Evolutionary conservation across 2,329 filamentous ascomycete species (phyloP).

Genomic region (Apiospora arundinis): DNA sequence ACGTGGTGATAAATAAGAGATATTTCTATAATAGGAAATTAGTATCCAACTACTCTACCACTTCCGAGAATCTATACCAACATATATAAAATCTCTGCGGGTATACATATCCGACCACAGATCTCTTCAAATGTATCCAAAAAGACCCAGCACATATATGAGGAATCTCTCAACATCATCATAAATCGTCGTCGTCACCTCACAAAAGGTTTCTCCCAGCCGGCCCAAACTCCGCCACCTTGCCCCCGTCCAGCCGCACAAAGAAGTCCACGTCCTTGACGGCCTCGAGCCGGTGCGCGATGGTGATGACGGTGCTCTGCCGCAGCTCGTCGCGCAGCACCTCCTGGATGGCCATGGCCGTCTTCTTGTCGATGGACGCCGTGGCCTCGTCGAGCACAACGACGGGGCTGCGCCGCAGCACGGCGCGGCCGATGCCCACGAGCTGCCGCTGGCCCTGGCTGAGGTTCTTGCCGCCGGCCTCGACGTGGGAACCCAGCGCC

Average conservation of each 20-base stretch:
- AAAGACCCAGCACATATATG: neutral
- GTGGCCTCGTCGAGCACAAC: constrained; percentile 71
- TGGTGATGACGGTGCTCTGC: constrained; percentile 67
- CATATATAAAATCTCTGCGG: neutral
- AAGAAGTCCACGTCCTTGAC: constrained; percentile 65
- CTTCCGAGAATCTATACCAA: neutral
- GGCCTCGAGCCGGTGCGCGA: constrained; percentile 69
- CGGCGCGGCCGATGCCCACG: constrained; percentile 64
- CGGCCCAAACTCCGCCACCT: constrained; percentile 56
- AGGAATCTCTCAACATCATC: neutral
- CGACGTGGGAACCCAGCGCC: constrained; percentile 56
- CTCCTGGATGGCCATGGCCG: constrained; percentile 63
- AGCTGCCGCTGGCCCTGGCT: constrained; percentile 69
- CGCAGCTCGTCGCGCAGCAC: constrained; percentile 61
- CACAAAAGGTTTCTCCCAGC: neutral
- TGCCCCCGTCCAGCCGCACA: constrained; percentile 58
- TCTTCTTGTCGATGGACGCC: constrained; percentile 66
- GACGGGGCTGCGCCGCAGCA: constrained; percentile 64
- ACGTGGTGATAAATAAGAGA: too few species aligned
- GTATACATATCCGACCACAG: neutral
- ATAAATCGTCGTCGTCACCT: neutral
- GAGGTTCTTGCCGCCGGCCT: constrained; percentile 66
- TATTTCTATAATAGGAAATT: neutral
- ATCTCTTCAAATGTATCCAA: neutral
- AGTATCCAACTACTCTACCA: neutral